Evolutionary conservation across 129 eudicot genomes (phyloP), one percentile per base, ranked within the genome.

Genomic region (Dittrichia graveolens): DNA sequence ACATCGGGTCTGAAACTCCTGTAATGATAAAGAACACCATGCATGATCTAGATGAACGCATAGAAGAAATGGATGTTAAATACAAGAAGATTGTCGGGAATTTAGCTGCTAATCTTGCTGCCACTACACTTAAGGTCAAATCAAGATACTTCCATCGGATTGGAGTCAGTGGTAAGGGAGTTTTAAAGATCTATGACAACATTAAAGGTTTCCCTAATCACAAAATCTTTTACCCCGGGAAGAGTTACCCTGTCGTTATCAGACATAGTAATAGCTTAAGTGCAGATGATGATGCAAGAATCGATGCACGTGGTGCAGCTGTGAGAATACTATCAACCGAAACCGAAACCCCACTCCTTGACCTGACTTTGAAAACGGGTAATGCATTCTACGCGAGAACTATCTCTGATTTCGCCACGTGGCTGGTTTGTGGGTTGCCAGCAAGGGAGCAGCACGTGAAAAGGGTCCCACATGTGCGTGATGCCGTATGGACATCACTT

Each of bases 221-320:
- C 79, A 83, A 85, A 61, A 87, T 90, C 71, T 87, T 90, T 80
- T 57, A 35, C 65, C 83, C 83, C 2, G 91, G 96, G 37, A 87
- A 87, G 54, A 85, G 63, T 47, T 90, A 87, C 73, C 95, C 94
- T 1, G 64, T 90, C 61, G 78, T 90, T 11, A 79, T 90, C 46
- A 76, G 96, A 37, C 96, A 90, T 62, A 90, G 96, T 65, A 90
- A 90, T 49, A 85, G 96, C 82, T 83, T 90, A 74, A 87, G 95
- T 75, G 91, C 96, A 5, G 96, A 90, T 49, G 96, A 90, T 79
- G 96, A 90, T 83, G 96, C 96, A 69, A 90, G 96, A 64, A 53
- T 90, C 8, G 96, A 90, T 73, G 89, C 96, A 34, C 91, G 96
- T 7, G 96, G 96, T 57, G 95, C 95, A 47, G 87, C 96, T 49